Base-by-base conservation (phyloP, 495 filamentous ascomycete genomes). In the Cercophora sp. region DNA sequence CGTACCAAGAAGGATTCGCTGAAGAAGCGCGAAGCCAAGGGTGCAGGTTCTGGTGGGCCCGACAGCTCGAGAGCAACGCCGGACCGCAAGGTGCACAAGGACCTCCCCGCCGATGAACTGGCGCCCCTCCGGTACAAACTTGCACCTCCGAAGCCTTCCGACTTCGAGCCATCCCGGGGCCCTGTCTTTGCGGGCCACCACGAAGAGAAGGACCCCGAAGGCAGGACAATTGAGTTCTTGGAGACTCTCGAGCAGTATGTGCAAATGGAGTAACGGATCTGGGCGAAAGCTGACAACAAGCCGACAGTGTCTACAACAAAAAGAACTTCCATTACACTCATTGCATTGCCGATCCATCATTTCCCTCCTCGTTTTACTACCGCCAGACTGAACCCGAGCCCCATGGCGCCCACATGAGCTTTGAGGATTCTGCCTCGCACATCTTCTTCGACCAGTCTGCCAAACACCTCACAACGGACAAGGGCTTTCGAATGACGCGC, bases 301-400 rank as follows among this genome's bases (percentile, higher is more conserved):
- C n/a, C 18, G 35, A 15, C 58, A 89, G 86, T 66, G 87, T 93
- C 35, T 87, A 83, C 55, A 96, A 96, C 59, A 92, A 93, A 64
- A 90, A 91, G 68, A 88, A 83, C 35, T 97, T 88, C 57, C 85
- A 88, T 31, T 99, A 97, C 65, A 87, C 79, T 31, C 89, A 91
- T 55, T 94, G 89, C 62, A 89, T 96, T 52, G 88, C 90, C 45
- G 93, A 96, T 58, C 85, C 87, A 0, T 77, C 76, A 15, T 94
- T 97, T 50, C 85, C 86, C 6, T 87, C 90, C 46, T 90, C 88
- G 54, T 85, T 91, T 60, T 94, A 91, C 70, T 90, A 88, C 64
- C 86, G 93, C 42, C 87, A 89, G 52, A 89, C 91, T 20, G 94
- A 97, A 66, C 81, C 88, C 9, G 79, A 77, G 43, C 94, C 91